Evolutionary conservation across 352 stramenopile species (phyloP), one percentile per base, ranked within the genome.

Genomic region (Globisporangium sylvaticum): DNA sequence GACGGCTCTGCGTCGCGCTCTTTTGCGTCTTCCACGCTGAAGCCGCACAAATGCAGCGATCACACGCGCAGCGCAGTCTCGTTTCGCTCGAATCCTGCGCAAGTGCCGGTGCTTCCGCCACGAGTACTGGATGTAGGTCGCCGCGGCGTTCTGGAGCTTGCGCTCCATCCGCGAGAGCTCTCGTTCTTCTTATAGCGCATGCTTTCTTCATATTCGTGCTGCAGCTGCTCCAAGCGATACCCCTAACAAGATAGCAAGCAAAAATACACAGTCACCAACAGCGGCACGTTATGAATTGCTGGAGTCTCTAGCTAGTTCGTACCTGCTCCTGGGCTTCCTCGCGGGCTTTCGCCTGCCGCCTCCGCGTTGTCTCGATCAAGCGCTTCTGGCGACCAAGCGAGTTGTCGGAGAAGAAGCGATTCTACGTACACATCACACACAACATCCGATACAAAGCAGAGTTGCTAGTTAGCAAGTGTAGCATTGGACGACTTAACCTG

Each of bases 401-500:
- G 18, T 88, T 90, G 67, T 92, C 84, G 0, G 73, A 75, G 69
- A 83, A 92, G 64, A 92, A 92, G 31, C 84, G 81, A 58, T 92
- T 74, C 84, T 92, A 29, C 12, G 8, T 14, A 22, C 10, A 29
- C 42, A 29, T 6, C 18, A 15, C 1, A 8, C 20, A 59, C 34
- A n/a, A 29, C n/a, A 53, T 46, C 15, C 39, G 15, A 7, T n/a
- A 20, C 39, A 46, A 46, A 46, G 15, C 4, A 46, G 14, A 46
- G 39, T 8, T 46, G 39, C 12, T 46, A 46, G n/a, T n/a, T n/a
- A n/a, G n/a, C n/a, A n/a, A n/a, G n/a, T n/a, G n/a, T n/a, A n/a
- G n/a, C n/a, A n/a, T n/a, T n/a, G n/a, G n/a, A n/a, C n/a, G n/a
- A n/a, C n/a, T n/a, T n/a, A n/a, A n/a, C n/a, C n/a, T n/a, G n/a